Percentiles rank a stretch among this genome's conserved stretches.
Conservation (phyloP, 2,329 filamentous ascomycete genomes). For the Saccharata proteae region DNA sequence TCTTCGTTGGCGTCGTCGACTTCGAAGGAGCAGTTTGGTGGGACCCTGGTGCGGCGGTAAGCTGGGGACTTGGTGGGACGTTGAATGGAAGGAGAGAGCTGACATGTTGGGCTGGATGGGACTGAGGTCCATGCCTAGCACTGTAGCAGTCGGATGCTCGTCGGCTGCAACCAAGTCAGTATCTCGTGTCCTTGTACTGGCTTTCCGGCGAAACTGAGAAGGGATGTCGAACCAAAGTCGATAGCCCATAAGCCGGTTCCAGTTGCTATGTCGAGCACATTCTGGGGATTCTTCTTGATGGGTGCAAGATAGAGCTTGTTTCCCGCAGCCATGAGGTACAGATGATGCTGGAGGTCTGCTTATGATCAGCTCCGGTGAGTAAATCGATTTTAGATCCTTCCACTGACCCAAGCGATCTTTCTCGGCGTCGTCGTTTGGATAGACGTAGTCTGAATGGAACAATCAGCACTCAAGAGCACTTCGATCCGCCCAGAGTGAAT, state of each 20-base stretch:
- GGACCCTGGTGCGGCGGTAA: constrained; percentile 34
- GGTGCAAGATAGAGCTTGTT: constrained; percentile 23
- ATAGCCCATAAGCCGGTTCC: constrained; percentile 11
- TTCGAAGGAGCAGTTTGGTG: constrained; percentile 34
- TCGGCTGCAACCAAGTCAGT: constrained; percentile 12
- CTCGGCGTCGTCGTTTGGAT: constrained; percentile 32
- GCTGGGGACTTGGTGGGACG: constrained; percentile 34
- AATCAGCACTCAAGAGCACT: not conserved
- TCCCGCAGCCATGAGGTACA: constrained; percentile 25
- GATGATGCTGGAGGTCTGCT: constrained; percentile 33
- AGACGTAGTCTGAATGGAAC: no score
- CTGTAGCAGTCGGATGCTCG: constrained; percentile 23
- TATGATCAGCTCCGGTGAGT: no score
- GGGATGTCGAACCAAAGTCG: constrained; percentile 1
- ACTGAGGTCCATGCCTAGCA: constrained; percentile 37
- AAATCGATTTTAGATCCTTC: no score
- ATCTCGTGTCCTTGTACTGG: constrained; percentile 14
- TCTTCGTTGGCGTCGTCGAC: constrained; percentile 33
- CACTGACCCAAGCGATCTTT: constrained; percentile 31
- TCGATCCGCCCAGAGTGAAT: no score
- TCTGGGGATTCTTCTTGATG: constrained; percentile 12
- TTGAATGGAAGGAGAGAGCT: constrained; percentile 12
- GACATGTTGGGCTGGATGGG: constrained; percentile 17
- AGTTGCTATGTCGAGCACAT: constrained; percentile 6
- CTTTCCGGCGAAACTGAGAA: constrained; percentile 10